These are phyloP conservation scores for Floccularia luteovirens DNA, from an alignment of 768 basidiomycete species.

Conservation along the genomic window DNA sequence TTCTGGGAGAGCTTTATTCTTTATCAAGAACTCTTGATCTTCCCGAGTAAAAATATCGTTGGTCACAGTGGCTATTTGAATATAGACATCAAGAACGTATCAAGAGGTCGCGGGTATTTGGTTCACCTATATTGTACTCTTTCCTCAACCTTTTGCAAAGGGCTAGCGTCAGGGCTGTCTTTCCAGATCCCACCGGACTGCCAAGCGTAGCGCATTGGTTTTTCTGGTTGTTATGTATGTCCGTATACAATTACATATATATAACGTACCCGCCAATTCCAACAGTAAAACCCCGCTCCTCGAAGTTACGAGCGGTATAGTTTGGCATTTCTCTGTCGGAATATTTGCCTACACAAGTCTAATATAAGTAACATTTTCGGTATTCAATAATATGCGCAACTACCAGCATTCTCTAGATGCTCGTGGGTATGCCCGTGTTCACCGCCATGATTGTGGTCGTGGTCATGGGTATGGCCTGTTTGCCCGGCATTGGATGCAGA, in stretches of 20 bases:
- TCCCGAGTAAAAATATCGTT: conserved; percentile 99
- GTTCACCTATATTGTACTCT: conserved; percentile 82
- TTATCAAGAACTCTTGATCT: conserved; percentile 96
- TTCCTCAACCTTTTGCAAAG: conserved; percentile 77
- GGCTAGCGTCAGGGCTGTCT: conserved; percentile 90
- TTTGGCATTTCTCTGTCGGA: conserved; percentile 90
- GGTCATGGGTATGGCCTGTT: conserved; percentile 50
- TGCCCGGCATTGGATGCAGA: conserved; percentile 19
- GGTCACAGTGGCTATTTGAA: conserved; percentile 76
- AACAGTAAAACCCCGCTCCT: conserved; percentile 91
- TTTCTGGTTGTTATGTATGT: neutral
- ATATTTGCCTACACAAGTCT: conserved; percentile 62
- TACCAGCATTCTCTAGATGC: conserved; percentile 83
- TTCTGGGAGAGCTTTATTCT: conserved; percentile 79
- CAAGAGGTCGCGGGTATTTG: conserved; percentile 3
- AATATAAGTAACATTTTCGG: neutral
- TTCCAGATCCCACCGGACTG: conserved; percentile 97
- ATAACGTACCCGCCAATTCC: conserved; percentile 90
- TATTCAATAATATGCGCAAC: conserved; percentile 7
- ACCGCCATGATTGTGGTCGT: conserved; percentile 56
- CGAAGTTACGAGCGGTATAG: conserved; percentile 75
- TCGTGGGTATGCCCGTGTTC: conserved; percentile 98
- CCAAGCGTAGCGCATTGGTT: neutral
- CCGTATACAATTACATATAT: neutral
- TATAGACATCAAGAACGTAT: conserved; percentile 4